Evolutionary conservation across 2,329 filamentous ascomycete genomes (phyloP).

Genomic region (Aspergillus novofumigatus): DNA sequence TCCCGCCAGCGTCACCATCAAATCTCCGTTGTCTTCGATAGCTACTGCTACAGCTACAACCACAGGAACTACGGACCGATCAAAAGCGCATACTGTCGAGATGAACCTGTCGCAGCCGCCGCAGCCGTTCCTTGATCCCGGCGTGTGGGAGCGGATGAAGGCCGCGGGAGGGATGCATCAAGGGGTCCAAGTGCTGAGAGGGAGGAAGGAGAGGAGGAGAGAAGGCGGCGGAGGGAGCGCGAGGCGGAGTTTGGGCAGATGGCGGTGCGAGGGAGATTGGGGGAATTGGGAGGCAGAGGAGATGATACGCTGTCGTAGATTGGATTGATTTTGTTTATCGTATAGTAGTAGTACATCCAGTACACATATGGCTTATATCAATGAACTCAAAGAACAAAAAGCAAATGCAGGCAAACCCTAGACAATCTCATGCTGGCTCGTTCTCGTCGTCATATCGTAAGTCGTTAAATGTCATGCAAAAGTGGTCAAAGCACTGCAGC

Average conservation of each 20-base stretch:
- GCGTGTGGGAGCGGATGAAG: slow-evolving; percentile 27
- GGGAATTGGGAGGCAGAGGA: slow-evolving; percentile 2
- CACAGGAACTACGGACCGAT: not conserved
- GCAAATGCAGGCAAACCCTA: no score
- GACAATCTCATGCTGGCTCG: no score
- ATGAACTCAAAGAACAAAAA: no score
- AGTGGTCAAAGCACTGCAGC: no score
- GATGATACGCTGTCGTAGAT: not conserved
- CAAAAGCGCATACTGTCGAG: slow-evolving; percentile 16
- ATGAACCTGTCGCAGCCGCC: slow-evolving; percentile 30
- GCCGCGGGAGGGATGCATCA: slow-evolving; percentile 7
- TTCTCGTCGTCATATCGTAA: no score
- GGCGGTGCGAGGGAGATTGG: slow-evolving; percentile 28
- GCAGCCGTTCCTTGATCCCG: slow-evolving; percentile 39
- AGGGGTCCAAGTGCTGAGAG: no score
- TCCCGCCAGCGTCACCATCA: not conserved
- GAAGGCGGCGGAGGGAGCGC: slow-evolving; percentile 18
- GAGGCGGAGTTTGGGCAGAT: slow-evolving; percentile 29
- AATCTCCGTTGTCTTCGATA: not conserved
- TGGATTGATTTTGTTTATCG: not conserved
- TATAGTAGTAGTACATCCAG: no score
- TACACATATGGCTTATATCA: no score
- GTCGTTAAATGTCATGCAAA: no score
- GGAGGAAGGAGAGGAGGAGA: slow-evolving; percentile 11
- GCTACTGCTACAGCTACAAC: not conserved